Evolutionary conservation across 139 green algal genomes (phyloP), one percentile per base, ranked within the genome.

Genomic region (Penium margaritaceum): DNA sequence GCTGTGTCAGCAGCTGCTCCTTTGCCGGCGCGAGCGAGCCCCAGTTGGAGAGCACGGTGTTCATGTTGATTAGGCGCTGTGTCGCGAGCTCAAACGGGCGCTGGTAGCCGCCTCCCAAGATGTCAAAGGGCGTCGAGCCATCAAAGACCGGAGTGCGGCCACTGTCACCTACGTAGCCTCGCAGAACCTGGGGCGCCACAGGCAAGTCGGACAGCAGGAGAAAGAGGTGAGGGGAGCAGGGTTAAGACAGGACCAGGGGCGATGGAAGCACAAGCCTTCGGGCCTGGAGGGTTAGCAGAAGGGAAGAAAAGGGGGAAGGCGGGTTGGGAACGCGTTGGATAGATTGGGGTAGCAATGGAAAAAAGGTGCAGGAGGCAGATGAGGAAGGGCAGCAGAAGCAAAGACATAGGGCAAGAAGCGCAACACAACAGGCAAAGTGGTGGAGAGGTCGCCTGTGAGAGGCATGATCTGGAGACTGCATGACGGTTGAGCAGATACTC

Each of bases 41-140:
- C 74, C 74, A 85, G 47, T 77, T 63, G 29, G n/a, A 19, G 30
- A 85, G 58, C 24, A 85, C 76, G 58, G 73, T 63, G 6, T 46
- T 51, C 79, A 85, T 85, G 79, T 85, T 85, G 12, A 58, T 54
- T 29, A 85, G 66, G 17, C 81, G 64, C 44, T 84, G 37, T 27
- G 81, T 84, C 27, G 81, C 81, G 24, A 86, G 69, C 54, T 86
- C 81, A 17, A 86, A 76, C n/a, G 81, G 81, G 1, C 81, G 66
- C 65, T 84, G 72, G 58, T 82, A 86, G 1, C 72, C 81, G 1
- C 46, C 54, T 7, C 72, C 77, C n/a, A 73, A 27, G 43, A 74
- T 35, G 69, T 83, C 37, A 32, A 80, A 83, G 24, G 70, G 62
- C 34, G 41, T 33, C 36, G 17, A 54, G 37, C 60, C 55, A 4